These are phyloP conservation scores for Microstegium vimineum DNA, from an alignment of 176 grass and related monocot genomes.

Conservation along the genomic window DNA sequence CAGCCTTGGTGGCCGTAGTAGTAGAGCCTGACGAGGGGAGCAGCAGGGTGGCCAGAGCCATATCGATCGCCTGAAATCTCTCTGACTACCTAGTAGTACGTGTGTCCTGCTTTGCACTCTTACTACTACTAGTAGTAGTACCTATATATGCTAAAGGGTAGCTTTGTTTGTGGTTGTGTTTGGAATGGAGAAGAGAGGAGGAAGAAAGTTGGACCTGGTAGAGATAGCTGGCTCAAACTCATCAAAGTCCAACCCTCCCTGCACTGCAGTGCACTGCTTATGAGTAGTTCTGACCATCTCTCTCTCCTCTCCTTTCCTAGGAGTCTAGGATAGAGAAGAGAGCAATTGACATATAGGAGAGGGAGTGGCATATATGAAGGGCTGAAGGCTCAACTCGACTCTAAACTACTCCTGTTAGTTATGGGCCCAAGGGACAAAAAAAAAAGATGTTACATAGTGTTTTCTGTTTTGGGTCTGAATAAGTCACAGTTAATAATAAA, in stretches of 20 bases:
- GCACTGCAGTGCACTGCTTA: too few relatives aligned
- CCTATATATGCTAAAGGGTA: not conserved
- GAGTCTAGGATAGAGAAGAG: too few relatives aligned
- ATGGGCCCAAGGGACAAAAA: not conserved
- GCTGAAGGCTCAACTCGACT: not conserved
- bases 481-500: not conserved
- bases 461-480: not conserved
- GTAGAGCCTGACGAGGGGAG: constrained; percentile 29
- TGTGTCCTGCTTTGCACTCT: not conserved
- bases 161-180: not conserved
- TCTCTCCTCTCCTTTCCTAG: not conserved
- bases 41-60: constrained; percentile 54
- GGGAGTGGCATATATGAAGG: not conserved
- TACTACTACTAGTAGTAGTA: not conserved
- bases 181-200: not conserved
- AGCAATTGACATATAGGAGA: not conserved
- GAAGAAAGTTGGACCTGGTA: constrained; percentile 11
- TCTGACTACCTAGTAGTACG: not conserved
- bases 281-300: not conserved
- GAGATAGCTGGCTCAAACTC: not conserved
- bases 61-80: not conserved
- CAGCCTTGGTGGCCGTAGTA: not conserved
- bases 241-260: too few relatives aligned
- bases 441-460: not conserved
- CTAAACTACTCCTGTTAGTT: not conserved